Percentiles rank a stretch among this genome's conserved stretches.
Evolutionary conservation across 2,329 filamentous ascomycete genomes (phyloP).

Genomic region (Fusarium sulawesiense): DNA sequence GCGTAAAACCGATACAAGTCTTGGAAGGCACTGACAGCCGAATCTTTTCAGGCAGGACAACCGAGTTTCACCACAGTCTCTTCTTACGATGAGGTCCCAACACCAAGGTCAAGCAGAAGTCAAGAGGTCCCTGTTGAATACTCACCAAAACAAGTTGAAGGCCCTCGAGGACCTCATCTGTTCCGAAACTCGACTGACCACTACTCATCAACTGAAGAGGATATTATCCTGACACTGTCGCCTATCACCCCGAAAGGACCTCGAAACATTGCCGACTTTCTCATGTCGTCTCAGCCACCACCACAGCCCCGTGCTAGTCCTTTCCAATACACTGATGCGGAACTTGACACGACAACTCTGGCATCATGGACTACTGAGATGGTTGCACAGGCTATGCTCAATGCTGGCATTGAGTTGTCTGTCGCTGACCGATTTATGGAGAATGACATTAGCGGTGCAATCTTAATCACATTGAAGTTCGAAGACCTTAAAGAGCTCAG

Average conservation of each 20-base stretch:
- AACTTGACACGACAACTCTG: slow-evolving; percentile 70
- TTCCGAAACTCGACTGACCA: slow-evolving; percentile 75
- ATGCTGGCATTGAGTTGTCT: slow-evolving; percentile 79
- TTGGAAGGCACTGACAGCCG: slow-evolving; percentile 22
- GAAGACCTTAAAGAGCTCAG: slow-evolving; percentile 86
- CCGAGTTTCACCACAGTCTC: slow-evolving; percentile 88
- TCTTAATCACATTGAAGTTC: slow-evolving; percentile 90
- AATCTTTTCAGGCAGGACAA: slow-evolving; percentile 67
- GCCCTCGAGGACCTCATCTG: slow-evolving; percentile 86
- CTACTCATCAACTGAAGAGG: slow-evolving; percentile 54
- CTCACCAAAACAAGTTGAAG: slow-evolving; percentile 75
- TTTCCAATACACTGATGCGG: slow-evolving; percentile 66
- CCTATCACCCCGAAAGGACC: slow-evolving; percentile 76
- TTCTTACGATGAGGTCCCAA: slow-evolving; percentile 84
- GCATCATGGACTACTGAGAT: slow-evolving; percentile 78
- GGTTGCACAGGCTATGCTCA: slow-evolving; percentile 88
- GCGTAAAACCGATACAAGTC: neutral
- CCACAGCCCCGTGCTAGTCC: slow-evolving; percentile 58
- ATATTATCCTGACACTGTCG: slow-evolving; percentile 73
- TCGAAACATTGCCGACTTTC: slow-evolving; percentile 49
- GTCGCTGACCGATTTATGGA: slow-evolving; percentile 86
- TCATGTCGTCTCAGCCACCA: slow-evolving; percentile 40
- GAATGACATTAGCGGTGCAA: slow-evolving; percentile 91
- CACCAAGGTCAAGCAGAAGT: slow-evolving; percentile 75
- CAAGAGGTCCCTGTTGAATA: slow-evolving; percentile 71